A percentile compares a stretch with the other conserved stretches of the same genome.
These are phyloP conservation scores for Lepidium campestre DNA, from an alignment of 441 rosid species.

Conservation along the genomic window DNA sequence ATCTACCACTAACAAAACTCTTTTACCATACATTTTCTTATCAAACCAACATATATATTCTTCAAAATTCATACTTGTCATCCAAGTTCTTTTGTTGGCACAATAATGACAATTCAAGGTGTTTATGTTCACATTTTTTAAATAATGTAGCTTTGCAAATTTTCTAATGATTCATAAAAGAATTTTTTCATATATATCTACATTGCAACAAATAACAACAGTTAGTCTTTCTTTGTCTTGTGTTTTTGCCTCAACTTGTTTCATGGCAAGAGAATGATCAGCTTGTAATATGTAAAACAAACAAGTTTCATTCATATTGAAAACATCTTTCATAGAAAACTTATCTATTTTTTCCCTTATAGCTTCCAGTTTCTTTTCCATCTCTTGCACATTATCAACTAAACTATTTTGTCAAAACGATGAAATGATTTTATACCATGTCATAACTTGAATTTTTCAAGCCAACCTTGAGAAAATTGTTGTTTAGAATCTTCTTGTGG, in stretches of 20 bases:
- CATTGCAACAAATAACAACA: not conserved
- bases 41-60: not conserved
- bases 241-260: not conserved
- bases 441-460: not conserved
- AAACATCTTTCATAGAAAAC: not conserved
- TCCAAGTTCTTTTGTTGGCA: not conserved
- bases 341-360: not conserved
- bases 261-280: not conserved
- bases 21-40: not conserved
- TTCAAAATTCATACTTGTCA: not conserved
- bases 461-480: not conserved
- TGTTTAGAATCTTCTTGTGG: not conserved
- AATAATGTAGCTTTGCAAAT: not conserved
- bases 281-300: not conserved
- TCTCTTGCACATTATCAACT: not conserved
- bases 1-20: not conserved
- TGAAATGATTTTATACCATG: not conserved
- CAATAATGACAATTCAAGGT: not conserved
- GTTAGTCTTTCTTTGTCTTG: not conserved
- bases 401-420: not conserved
- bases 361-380: not conserved
- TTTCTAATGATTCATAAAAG: not conserved
- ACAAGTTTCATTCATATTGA: not conserved
- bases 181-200: not conserved
- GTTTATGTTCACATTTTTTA: not conserved